A percentile compares a stretch with the other conserved stretches of the same genome.
Conservation (phyloP, 2,329 filamentous ascomycete species). For the Penicillium sp. region DNA sequence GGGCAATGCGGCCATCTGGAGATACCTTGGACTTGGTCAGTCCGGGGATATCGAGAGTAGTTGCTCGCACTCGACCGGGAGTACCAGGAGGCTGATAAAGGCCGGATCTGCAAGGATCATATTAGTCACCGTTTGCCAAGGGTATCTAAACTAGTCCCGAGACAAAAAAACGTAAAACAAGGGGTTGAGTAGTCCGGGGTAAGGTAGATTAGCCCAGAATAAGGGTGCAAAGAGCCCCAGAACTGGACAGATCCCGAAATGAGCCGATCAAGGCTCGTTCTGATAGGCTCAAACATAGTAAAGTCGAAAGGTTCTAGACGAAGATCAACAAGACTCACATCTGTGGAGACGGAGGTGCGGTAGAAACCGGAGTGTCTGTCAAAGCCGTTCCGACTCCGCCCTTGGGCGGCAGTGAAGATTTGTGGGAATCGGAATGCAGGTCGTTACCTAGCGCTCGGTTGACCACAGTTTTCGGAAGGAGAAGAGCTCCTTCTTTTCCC, state of each 20-base stretch:
- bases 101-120: conserved; percentile 20
- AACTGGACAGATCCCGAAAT: background rate
- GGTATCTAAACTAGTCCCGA: background rate
- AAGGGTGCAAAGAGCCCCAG: background rate
- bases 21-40: conserved; percentile 94
- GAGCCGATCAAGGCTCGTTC: background rate
- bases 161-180: background rate
- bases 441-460: conserved; percentile 45
- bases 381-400: conserved; percentile 53
- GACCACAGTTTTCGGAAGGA: conserved; percentile 40
- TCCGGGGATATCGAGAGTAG: conserved; percentile 93
- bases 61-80: conserved; percentile 78
- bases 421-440: conserved; percentile 39
- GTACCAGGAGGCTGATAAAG: conserved; percentile 49
- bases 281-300: background rate
- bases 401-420: conserved; percentile 35
- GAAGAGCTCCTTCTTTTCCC: conserved; percentile 33
- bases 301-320: conserved; percentile 8
- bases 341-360: conserved; percentile 60
- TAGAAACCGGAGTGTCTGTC: conserved; percentile 62
- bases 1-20: conserved; percentile 88
- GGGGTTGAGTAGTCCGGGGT: background rate
- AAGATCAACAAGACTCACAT: conserved; percentile 49
- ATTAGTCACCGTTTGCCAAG: conserved; percentile 6
- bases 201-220: conserved; percentile 7